Base-by-base conservation (phyloP, 202 grass and related monocot genomes). In the Thinopyrum obtusiflorum region DNA sequence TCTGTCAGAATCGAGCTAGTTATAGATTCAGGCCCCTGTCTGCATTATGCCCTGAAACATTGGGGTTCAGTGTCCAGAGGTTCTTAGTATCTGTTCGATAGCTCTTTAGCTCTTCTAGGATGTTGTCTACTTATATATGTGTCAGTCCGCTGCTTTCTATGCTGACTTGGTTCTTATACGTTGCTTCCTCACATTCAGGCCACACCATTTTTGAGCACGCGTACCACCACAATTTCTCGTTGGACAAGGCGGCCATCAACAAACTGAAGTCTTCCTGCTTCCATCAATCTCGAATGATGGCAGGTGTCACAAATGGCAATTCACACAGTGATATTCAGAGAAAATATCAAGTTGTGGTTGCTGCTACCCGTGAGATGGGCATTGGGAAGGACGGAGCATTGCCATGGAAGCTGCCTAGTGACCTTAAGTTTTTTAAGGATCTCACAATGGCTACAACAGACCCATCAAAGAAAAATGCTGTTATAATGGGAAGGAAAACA, bases 401-500 rank as follows among this genome's bases (percentile, higher is more conserved):
- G 32, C 92, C 94, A 65, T 97, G 94, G 94, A 94, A 86, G 84
- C 88, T 97, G 23, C 85, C 81, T 44, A 62, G 79, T 18, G 94
- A 97, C 77, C 86, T 97, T 29, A 92, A 92, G 27, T 92, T 91
- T 63, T 97, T 97, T 63, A 94, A 97, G 80, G 78, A 94, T 10
- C 78, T 97, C 82, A 97, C 94, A 15, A 32, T 89, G 36, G 66
- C 76, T 13, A 91, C 88, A 70, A 68, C 90, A 46, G 94, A 94
- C 67, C 79, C 94, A 65, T 66, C 87, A 53, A 97, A 97, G 84
- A 97, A 92, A 46, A 97, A 97, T 86, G 92, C 94, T 37, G 92
- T 97, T 61, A 89, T 94, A 81, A 97, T 94, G 94, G 94, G 94
- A 61, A 94, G 94, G 76, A 97, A 97, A 84, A 97, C 94, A 69